These are phyloP conservation scores for Leishmania guyanensis DNA, from an alignment of 208 protist species.

Conservation along the genomic window DNA sequence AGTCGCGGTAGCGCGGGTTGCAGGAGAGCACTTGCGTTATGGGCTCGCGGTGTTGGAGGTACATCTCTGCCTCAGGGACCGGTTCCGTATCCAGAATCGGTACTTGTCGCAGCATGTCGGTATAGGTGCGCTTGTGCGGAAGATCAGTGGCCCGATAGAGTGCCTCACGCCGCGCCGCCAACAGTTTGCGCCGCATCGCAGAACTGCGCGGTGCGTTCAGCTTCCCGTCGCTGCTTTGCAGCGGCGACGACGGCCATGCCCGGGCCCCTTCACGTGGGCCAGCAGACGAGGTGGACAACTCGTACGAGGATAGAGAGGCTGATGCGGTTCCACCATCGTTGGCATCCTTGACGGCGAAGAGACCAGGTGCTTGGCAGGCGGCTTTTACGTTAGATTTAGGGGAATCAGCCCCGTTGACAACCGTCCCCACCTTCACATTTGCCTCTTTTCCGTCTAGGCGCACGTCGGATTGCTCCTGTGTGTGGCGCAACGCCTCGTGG, in stretches of 20 bases:
- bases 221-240: not conserved
- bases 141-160: constrained; percentile 43
- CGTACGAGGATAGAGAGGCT: not conserved
- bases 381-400: not conserved
- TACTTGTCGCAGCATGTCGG: constrained; percentile 34
- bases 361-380: not conserved
- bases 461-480: not conserved
- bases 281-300: not conserved
- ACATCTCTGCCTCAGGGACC: constrained; percentile 72
- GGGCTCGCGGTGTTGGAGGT: constrained; percentile 43
- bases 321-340: not conserved
- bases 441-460: not conserved
- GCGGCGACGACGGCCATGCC: not conserved
- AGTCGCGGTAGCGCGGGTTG: constrained; percentile 87
- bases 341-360: not conserved
- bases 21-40: constrained; percentile 82
- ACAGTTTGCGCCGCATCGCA: constrained; percentile 57
- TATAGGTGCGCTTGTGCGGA: constrained; percentile 61
- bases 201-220: constrained; percentile 9
- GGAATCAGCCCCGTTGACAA: too few species aligned
- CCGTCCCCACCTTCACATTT: not conserved
- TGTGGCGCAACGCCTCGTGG: not conserved
- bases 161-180: constrained; percentile 40
- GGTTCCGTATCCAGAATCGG: constrained; percentile 66
- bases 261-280: too few species aligned